phyloP scores from a whole-genome alignment of 495 filamentous ascomycete species.

The Friedmanniomyces endolithicus region DNA sequence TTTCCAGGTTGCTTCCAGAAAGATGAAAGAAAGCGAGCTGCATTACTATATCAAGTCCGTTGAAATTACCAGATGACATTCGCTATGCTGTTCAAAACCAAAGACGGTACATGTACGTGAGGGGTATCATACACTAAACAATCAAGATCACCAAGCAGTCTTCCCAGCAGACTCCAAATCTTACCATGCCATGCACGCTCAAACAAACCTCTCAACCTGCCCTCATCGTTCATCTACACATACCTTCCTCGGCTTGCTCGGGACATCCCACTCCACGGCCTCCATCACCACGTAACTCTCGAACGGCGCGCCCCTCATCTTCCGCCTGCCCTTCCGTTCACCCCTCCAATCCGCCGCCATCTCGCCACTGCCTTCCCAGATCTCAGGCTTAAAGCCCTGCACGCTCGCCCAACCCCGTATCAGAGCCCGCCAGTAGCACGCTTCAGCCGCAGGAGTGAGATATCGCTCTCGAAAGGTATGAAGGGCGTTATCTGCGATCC shows the following conservation, averaged over 20 bases:
- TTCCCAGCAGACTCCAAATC: no score
- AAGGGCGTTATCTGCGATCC: constrained; percentile 21
- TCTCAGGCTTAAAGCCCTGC: constrained; percentile 5
- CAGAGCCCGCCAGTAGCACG: constrained; percentile 26
- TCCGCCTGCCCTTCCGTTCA: neutral
- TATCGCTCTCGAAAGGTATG: constrained; percentile 24
- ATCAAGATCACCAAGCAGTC: no score
- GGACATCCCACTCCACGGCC: constrained; percentile 11
- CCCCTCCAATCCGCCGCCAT: neutral
- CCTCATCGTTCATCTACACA: constrained; percentile 5
- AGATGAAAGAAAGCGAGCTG: no score
- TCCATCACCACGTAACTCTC: constrained; percentile 17
- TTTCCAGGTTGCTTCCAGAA: no score
- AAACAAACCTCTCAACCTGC: no score
- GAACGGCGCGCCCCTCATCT: constrained; percentile 9
- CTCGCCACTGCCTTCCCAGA: constrained; percentile 2
- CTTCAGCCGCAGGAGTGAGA: constrained; percentile 25
- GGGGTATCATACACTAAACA: no score
- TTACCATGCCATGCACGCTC: no score
- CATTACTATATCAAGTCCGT: no score
- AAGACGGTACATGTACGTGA: no score
- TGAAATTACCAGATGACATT: no score
- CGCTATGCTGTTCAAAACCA: no score
- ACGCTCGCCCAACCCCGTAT: constrained; percentile 19
- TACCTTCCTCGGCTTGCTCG: constrained; percentile 2